Evolutionary conservation across 148 eudicot species (phyloP).

Genomic region (Nepenthes mirabilis): DNA sequence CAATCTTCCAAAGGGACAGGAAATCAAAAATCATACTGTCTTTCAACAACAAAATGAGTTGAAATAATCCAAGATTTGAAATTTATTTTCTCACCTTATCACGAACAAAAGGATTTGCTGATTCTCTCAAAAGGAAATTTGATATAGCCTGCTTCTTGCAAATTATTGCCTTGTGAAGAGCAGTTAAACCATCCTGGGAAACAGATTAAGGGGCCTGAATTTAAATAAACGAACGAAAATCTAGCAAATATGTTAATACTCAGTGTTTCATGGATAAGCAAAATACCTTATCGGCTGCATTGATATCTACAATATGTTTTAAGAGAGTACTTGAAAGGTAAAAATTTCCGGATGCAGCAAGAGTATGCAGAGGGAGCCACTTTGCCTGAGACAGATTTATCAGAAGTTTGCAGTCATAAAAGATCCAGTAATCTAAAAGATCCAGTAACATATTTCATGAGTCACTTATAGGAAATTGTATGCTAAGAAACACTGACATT

Average conservation of each 20-base stretch:
- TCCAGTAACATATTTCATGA: no score
- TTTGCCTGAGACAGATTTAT: slow-evolving; percentile 38
- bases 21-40: no score
- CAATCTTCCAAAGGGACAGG: no score
- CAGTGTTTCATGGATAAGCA: not conserved
- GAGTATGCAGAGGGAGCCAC: slow-evolving; percentile 84
- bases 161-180: slow-evolving; percentile 77
- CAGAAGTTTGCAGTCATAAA: not conserved
- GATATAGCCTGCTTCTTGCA: slow-evolving; percentile 81
- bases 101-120: slow-evolving; percentile 70
- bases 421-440: not conserved
- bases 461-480: no score
- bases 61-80: no score
- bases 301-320: slow-evolving; percentile 55
- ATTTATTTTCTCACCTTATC: slow-evolving; percentile 49
- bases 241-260: not conserved
- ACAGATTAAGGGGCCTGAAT: not conserved
- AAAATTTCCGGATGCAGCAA: slow-evolving; percentile 85
- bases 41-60: no score
- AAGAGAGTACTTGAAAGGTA: slow-evolving; percentile 55
- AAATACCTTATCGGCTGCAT: slow-evolving; percentile 57
- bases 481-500: no score
- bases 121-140: slow-evolving; percentile 71
- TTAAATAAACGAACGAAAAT: not conserved
- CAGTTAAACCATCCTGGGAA: slow-evolving; percentile 74